phyloP scores from a whole-genome alignment of 2,329 filamentous ascomycete genomes.

The Ophiostoma piceae region DNA sequence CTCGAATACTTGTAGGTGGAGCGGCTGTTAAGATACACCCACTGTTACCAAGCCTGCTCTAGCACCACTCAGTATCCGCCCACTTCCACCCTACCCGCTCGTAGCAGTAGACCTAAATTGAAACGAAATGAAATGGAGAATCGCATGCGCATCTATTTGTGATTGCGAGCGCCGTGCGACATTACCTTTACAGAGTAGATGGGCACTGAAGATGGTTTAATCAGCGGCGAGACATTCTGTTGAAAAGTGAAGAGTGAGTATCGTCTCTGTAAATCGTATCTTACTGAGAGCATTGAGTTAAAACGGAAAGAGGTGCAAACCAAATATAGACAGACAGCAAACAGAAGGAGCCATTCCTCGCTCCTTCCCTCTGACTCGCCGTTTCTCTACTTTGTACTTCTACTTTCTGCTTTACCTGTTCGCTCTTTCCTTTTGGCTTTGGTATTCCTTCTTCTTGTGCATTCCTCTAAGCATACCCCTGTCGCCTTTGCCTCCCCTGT shows the following conservation, averaged over 20 bases:
- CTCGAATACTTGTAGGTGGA: background rate
- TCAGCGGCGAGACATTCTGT: background rate
- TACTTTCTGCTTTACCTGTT: background rate
- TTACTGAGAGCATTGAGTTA: too few relatives aligned
- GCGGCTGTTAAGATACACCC: background rate
- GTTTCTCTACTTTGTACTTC: background rate
- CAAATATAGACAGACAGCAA: background rate
- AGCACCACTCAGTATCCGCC: background rate
- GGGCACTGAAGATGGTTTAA: background rate
- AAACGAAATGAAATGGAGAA: too few relatives aligned
- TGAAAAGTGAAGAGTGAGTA: too few relatives aligned
- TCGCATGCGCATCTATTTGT: slow-evolving; percentile 9
- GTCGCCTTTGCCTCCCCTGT: slow-evolving; percentile 9
- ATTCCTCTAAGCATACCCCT: background rate
- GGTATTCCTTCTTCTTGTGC: background rate
- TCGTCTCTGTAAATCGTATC: too few relatives aligned
- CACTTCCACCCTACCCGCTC: too few relatives aligned
- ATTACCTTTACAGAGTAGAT: too few relatives aligned
- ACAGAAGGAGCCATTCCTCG: background rate
- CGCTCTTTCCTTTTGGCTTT: background rate
- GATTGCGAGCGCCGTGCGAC: slow-evolving; percentile 2
- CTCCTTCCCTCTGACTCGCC: slow-evolving; percentile 11
- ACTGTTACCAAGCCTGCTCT: background rate
- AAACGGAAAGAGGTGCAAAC: too few relatives aligned
- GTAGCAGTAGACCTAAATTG: too few relatives aligned